phyloP scores from a whole-genome alignment of 1,284 basidiomycete genomes.

The Mycena sp. region DNA sequence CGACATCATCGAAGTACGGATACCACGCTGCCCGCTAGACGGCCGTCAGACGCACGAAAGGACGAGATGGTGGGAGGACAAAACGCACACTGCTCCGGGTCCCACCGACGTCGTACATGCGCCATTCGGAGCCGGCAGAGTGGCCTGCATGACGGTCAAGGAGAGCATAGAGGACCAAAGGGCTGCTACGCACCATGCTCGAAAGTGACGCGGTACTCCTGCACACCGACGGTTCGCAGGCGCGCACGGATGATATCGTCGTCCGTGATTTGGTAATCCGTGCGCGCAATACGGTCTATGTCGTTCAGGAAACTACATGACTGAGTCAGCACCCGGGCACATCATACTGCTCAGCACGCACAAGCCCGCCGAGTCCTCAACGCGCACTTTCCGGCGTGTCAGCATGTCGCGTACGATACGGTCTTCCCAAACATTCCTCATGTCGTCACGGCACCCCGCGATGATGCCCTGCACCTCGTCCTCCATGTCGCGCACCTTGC shows the following conservation, averaged over 20 bases:
- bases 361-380: conserved; percentile 78
- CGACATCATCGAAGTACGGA: conserved; percentile 69
- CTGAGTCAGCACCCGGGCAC: conserved; percentile 2
- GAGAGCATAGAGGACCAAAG: conserved; percentile 1
- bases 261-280: conserved; percentile 72
- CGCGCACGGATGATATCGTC: conserved; percentile 78
- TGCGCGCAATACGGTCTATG: conserved; percentile 67
- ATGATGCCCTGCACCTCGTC: conserved; percentile 67
- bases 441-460: conserved; percentile 68
- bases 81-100: conserved; percentile 68
- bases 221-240: conserved; percentile 75
- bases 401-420: conserved; percentile 64
- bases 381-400: conserved; percentile 54
- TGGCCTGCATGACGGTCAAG: conserved; percentile 25
- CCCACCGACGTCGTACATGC: conserved; percentile 80
- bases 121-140: conserved; percentile 67
- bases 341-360: conserved; percentile 47
- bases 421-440: conserved; percentile 73
- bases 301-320: conserved; percentile 64
- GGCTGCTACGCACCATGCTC: conserved; percentile 62
- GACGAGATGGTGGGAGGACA: conserved; percentile 7
- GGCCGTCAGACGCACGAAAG: conserved; percentile 2
- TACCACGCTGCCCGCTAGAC: conserved; percentile 73
- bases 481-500: conserved; percentile 50
- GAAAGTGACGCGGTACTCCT: conserved; percentile 75